Evolutionary conservation across 148 eudicot genomes (phyloP).

Genomic region (Rhododendron williamsianum): DNA sequence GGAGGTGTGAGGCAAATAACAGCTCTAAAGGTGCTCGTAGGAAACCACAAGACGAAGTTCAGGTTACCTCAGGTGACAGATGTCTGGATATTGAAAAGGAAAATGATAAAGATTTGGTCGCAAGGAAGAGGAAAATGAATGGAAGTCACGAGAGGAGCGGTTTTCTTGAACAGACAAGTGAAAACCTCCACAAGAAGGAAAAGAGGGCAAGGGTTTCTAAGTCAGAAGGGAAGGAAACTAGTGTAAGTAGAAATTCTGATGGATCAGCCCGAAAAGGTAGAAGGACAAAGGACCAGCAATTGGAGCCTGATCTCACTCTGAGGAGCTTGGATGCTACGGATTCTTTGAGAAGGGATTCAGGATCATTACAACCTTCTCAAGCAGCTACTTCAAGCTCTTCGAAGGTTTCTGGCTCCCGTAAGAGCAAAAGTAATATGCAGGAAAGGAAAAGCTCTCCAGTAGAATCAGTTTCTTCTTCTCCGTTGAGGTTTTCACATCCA

Average conservation of each 20-base stretch:
- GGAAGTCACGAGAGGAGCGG: conserved; percentile 22
- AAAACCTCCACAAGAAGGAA: conserved; percentile 41
- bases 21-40: conserved; percentile 15
- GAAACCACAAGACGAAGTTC: conserved; percentile 25
- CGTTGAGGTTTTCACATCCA: conserved; percentile 47
- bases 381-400: conserved; percentile 96
- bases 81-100: conserved; percentile 26
- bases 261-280: conserved; percentile 42
- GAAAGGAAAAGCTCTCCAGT: conserved; percentile 87
- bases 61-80: conserved; percentile 28
- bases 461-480: conserved; percentile 95
- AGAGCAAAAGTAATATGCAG: conserved; percentile 39
- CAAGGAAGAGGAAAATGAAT: conserved; percentile 58
- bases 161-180: conserved; percentile 34
- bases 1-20: conserved; percentile 29
- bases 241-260: conserved; percentile 37
- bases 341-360: conserved; percentile 40
- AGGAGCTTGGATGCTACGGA: conserved; percentile 27
- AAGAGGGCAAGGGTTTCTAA: conserved; percentile 62
- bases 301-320: conserved; percentile 20
- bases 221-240: conserved; percentile 52
- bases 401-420: conserved; percentile 74
- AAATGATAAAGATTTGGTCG: conserved; percentile 25
- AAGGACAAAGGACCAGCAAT: conserved; percentile 29
- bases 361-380: conserved; percentile 35